phyloP scores from a whole-genome alignment of 202 grass and related monocot genomes.

The Bolboschoenoplectus hybrid region DNA sequence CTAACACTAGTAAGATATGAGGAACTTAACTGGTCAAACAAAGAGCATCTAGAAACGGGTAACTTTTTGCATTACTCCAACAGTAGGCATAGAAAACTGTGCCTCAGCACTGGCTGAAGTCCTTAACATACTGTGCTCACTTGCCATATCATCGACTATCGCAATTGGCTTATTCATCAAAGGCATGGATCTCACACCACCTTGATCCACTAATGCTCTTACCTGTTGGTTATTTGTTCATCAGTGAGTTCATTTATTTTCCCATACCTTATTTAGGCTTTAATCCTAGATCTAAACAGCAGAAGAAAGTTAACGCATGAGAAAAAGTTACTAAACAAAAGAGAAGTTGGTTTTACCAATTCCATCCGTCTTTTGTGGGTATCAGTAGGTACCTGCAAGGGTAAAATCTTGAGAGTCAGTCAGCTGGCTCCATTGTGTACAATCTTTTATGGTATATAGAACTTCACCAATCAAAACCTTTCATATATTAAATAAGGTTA shows the following conservation, averaged over 20 bases:
- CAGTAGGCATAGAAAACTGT: conserved; percentile 34
- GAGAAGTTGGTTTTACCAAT: conserved; percentile 26
- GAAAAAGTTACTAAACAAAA: conserved; percentile 13
- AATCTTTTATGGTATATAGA: neutral
- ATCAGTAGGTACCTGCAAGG: conserved; percentile 29
- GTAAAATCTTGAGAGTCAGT: neutral
- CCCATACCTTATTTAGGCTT: neutral
- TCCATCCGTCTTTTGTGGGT: conserved; percentile 41
- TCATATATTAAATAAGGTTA: neutral
- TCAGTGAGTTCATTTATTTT: conserved; percentile 7
- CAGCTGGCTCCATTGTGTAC: neutral
- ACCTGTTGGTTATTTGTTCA: conserved; percentile 26
- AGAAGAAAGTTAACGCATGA: conserved; percentile 8
- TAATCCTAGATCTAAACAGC: conserved; percentile 24
- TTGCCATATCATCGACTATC: conserved; percentile 31
- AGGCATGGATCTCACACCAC: conserved; percentile 26
- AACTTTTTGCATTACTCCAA: conserved; percentile 39
- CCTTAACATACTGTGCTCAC: conserved; percentile 30
- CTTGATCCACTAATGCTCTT: conserved; percentile 23
- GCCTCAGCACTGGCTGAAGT: conserved; percentile 21
- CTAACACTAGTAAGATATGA: neutral
- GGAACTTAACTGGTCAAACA: conserved; percentile 26
- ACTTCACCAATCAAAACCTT: neutral
- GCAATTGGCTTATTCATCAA: conserved; percentile 38
- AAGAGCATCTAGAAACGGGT: conserved; percentile 22